These are phyloP conservation scores for Fusarium liriodendri DNA, from an alignment of 2,329 filamentous ascomycete genomes.

Conservation along the genomic window DNA sequence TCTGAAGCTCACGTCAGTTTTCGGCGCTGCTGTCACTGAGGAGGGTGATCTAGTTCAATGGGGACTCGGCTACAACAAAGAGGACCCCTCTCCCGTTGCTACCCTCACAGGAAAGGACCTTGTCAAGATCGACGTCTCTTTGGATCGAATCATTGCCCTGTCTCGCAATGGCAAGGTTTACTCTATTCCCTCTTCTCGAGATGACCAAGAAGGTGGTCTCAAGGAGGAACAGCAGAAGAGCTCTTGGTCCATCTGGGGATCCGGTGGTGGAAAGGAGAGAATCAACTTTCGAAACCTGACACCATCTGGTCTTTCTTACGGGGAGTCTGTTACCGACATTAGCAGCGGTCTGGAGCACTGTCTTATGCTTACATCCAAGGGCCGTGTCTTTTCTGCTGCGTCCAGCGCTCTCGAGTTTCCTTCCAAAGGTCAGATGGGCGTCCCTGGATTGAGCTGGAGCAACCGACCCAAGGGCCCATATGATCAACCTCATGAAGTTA, in stretches of 20 bases:
- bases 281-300: constrained; percentile 80
- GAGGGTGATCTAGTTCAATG: constrained; percentile 92
- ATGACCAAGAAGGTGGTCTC: constrained; percentile 74
- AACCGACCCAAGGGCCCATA: constrained; percentile 82
- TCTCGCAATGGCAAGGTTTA: constrained; percentile 82
- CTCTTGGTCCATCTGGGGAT: constrained; percentile 79
- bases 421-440: constrained; percentile 84
- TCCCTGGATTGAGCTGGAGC: constrained; percentile 84
- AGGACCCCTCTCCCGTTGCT: constrained; percentile 70
- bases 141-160: constrained; percentile 85
- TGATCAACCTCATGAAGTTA: constrained; percentile 85
- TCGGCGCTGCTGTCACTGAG: constrained; percentile 89
- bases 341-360: constrained; percentile 86
- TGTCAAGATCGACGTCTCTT: constrained; percentile 78
- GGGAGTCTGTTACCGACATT: constrained; percentile 80
- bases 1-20: constrained; percentile 83
- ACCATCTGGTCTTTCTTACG: constrained; percentile 71
- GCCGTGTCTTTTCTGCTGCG: constrained; percentile 90
- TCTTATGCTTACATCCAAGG: constrained; percentile 84
- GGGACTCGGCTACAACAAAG: constrained; percentile 80
- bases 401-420: constrained; percentile 84
- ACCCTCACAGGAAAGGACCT: constrained; percentile 88
- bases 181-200: constrained; percentile 81
- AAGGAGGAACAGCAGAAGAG: constrained; percentile 68
- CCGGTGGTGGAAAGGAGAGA: constrained; percentile 44